Evolutionary conservation across 2,329 filamentous ascomycete genomes (phyloP).

Genomic region (Talaromyces sp.): DNA sequence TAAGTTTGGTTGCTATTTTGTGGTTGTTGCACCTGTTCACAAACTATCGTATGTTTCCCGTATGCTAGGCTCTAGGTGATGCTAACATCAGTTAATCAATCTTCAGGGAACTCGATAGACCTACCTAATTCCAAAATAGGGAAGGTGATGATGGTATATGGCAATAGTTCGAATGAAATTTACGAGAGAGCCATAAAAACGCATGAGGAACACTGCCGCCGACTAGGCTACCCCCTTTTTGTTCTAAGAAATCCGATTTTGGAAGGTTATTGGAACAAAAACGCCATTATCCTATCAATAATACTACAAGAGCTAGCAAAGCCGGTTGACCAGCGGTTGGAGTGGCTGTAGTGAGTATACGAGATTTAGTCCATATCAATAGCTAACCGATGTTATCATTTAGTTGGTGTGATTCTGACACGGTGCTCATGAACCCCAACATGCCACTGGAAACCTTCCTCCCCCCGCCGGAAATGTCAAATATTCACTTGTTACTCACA

Average conservation of each 20-base stretch:
- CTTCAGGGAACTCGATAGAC: not conserved
- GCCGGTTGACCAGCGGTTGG: slow-evolving; percentile 21
- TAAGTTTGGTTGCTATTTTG: not conserved
- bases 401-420: slow-evolving; percentile 28
- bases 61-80: not conserved
- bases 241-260: slow-evolving; percentile 27
- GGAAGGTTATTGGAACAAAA: slow-evolving; percentile 30
- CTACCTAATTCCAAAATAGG: slow-evolving; percentile 13
- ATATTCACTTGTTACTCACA: slow-evolving; percentile 24
- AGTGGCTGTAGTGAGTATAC: slow-evolving; percentile 27
- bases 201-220: slow-evolving; percentile 26
- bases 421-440: slow-evolving; percentile 24
- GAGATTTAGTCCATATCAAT: not conserved
- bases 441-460: slow-evolving; percentile 26
- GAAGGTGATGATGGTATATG: slow-evolving; percentile 30
- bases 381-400: not conserved
- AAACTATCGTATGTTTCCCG: not conserved
- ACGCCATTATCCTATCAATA: slow-evolving; percentile 22
- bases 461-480: slow-evolving; percentile 20
- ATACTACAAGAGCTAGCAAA: slow-evolving; percentile 28
- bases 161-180: slow-evolving; percentile 17
- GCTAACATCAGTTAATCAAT: not conserved
- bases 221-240: slow-evolving; percentile 30
- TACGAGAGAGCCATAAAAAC: slow-evolving; percentile 32
- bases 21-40: not conserved